Conservation (phyloP, 257 asterid genomes). For the Handroanthus guayacan region DNA sequence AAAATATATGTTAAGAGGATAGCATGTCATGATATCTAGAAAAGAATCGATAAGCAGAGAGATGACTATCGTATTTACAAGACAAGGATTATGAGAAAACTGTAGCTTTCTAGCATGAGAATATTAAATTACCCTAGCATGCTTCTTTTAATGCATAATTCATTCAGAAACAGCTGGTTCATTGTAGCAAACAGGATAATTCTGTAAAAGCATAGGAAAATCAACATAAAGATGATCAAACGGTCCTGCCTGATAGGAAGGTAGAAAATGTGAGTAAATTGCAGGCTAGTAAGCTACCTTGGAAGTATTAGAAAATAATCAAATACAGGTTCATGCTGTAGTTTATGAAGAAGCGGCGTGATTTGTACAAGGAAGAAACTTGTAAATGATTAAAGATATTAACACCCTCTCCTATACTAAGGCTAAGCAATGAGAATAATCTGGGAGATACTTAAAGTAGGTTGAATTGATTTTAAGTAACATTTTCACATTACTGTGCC, state of each 20-base stretch:
- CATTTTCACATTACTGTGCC: constrained; percentile 12
- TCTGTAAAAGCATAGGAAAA: background rate
- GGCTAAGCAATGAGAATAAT: background rate
- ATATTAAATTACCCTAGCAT: background rate
- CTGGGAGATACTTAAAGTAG: background rate
- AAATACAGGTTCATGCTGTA: background rate
- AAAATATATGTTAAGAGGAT: background rate
- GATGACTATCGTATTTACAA: background rate
- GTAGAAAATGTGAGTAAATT: background rate
- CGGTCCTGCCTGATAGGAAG: background rate
- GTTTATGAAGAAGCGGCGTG: background rate
- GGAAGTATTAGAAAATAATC: background rate
- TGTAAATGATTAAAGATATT: background rate
- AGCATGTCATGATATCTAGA: background rate
- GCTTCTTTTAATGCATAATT: background rate
- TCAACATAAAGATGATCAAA: background rate
- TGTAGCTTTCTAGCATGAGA: background rate
- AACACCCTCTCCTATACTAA: background rate
- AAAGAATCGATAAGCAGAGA: background rate
- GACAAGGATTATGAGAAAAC: background rate
- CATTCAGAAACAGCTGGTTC: background rate
- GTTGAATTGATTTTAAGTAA: background rate
- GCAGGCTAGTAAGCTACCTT: background rate
- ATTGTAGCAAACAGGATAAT: background rate
- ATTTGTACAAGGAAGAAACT: background rate